Percentiles rank a stretch among this genome's conserved stretches.
These are phyloP conservation scores for Sugiyamaella valdiviana DNA, from an alignment of 805 yeast species.

Conservation along the genomic window DNA sequence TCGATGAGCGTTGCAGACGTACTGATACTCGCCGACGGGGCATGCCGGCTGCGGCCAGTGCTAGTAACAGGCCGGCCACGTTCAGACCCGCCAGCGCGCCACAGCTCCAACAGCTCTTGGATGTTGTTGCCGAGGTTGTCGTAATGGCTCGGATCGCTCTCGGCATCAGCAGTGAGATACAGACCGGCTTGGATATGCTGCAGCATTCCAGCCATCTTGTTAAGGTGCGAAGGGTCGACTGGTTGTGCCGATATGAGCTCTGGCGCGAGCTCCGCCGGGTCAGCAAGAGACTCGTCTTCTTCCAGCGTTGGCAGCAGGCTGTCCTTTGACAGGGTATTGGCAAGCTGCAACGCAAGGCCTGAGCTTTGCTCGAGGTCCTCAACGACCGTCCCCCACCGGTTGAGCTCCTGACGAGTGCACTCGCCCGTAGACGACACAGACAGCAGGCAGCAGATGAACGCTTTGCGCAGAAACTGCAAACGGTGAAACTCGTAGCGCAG, in stretches of 20 bases:
- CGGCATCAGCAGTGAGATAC: background rate
- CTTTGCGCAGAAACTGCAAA: slow-evolving; percentile 37
- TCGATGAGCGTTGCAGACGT: slow-evolving; percentile 6
- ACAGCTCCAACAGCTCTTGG: slow-evolving; percentile 14
- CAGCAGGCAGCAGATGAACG: slow-evolving; percentile 39
- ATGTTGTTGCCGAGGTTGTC: slow-evolving; percentile 20
- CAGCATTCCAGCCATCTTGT: slow-evolving; percentile 13
- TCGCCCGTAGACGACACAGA: slow-evolving; percentile 29
- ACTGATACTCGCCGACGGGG: slow-evolving; percentile 1
- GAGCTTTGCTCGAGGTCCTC: slow-evolving; percentile 19
- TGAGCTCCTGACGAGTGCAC: slow-evolving; percentile 20
- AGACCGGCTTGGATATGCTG: slow-evolving; percentile 21
- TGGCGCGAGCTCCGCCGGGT: background rate
- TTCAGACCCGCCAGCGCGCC: slow-evolving; percentile 13
- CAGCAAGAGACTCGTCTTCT: background rate
- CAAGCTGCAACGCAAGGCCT: slow-evolving; percentile 14
- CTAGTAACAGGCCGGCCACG: background rate
- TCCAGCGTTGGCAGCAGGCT: slow-evolving; percentile 4
- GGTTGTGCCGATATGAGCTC: background rate
- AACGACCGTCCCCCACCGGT: slow-evolving; percentile 22
- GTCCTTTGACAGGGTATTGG: slow-evolving; percentile 11
- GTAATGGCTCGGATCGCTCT: slow-evolving; percentile 4
- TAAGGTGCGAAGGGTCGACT: slow-evolving; percentile 3
- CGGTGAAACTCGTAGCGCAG: slow-evolving; percentile 33
- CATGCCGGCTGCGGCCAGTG: background rate